These are phyloP conservation scores for Mortierella hygrophila DNA, from an alignment of 192 early-diverging fungal genomes.

Conservation along the genomic window DNA sequence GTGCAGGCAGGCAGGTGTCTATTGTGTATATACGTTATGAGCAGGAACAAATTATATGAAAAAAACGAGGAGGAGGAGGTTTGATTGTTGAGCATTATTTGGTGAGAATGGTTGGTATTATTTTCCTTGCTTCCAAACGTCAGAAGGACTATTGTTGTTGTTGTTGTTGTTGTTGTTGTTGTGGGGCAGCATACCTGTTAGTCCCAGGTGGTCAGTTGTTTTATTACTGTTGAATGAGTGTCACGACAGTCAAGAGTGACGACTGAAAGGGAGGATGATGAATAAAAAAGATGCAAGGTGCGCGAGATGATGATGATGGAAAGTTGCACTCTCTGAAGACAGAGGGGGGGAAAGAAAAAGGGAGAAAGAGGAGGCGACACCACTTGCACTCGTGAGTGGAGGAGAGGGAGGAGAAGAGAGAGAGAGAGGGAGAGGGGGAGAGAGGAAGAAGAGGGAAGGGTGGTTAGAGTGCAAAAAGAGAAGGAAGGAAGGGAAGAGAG, in stretches of 20 bases:
- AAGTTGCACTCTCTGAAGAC: no score
- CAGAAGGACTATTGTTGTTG: no score
- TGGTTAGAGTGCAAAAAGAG: neutral
- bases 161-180: no score
- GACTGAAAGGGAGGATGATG: neutral
- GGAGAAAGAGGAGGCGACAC: neutral
- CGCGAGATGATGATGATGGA: slow-evolving; percentile 4
- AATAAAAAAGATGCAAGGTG: neutral
- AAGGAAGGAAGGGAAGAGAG: no score
- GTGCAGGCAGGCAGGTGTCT: neutral
- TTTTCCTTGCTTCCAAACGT: no score
- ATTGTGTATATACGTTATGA: neutral
- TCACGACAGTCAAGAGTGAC: neutral
- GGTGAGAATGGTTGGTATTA: no score
- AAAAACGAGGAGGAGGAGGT: no score
- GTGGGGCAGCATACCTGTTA: neutral
- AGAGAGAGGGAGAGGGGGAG: neutral
- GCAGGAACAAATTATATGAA: neutral
- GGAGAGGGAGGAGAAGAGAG: neutral
- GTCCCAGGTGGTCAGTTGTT: neutral
- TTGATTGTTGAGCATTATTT: no score
- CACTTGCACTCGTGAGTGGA: neutral
- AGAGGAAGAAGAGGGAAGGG: neutral
- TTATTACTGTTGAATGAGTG: neutral
- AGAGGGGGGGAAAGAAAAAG: neutral